Percentiles rank a stretch among this genome's conserved stretches.
Evolutionary conservation across 2,329 filamentous ascomycete genomes (phyloP).

Genomic region (Trichoderma afroharzianum): DNA sequence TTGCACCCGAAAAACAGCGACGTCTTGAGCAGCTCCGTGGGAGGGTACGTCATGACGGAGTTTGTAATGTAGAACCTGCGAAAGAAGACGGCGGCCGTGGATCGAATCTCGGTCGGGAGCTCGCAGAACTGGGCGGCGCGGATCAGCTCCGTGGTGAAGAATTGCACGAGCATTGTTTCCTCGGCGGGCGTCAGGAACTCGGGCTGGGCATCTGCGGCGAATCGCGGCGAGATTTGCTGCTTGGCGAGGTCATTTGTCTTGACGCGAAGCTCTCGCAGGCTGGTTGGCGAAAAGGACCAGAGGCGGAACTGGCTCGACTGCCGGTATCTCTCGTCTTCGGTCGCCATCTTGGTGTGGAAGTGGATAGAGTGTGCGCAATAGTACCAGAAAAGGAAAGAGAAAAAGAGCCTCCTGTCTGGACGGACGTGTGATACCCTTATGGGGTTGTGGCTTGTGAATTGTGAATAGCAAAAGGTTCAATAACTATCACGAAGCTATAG

Average conservation of each 20-base stretch:
- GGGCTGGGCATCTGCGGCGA: conserved; percentile 56
- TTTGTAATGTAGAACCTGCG: conserved; percentile 95
- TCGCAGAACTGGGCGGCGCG: conserved; percentile 54
- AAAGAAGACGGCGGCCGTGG: conserved; percentile 82
- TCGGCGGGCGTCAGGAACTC: conserved; percentile 81
- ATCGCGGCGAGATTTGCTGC: conserved; percentile 54
- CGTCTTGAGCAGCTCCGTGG: conserved; percentile 82
- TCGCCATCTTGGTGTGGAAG: conserved; percentile 46
- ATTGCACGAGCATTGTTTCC: conserved; percentile 75
- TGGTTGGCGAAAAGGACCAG: conserved; percentile 83
- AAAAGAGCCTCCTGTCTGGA: too few relatives aligned
- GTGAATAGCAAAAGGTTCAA: neutral
- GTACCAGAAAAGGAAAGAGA: neutral
- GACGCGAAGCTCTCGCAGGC: conserved; percentile 66
- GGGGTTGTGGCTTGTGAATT: neutral
- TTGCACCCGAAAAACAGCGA: conserved; percentile 92
- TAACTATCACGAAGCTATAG: neutral
- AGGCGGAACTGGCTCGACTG: conserved; percentile 85
- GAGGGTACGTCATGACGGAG: conserved; percentile 93
- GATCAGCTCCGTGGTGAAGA: conserved; percentile 63
- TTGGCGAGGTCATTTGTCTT: conserved; percentile 76
- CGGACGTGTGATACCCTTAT: neutral
- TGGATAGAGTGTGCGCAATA: neutral
- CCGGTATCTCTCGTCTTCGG: conserved; percentile 88
- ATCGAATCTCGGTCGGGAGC: conserved; percentile 48